phyloP scores from a whole-genome alignment of 2,329 filamentous ascomycete species.

The Aspergillus hiratsukae region DNA sequence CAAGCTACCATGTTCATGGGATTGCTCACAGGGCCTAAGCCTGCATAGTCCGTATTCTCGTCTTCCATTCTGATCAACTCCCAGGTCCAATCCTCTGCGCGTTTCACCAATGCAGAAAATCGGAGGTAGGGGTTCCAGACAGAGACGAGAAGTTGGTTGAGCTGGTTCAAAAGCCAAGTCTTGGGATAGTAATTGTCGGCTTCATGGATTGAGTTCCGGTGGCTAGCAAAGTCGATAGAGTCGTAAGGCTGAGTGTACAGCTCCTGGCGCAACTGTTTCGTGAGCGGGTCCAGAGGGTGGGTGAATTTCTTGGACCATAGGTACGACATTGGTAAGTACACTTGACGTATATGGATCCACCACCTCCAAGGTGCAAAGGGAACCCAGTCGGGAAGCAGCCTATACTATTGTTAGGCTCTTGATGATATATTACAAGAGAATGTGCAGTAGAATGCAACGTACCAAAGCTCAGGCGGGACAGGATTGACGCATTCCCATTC shows the following conservation, averaged over 20 bases:
- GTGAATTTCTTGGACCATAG: conserved; percentile 80
- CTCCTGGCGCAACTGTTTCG: conserved; percentile 70
- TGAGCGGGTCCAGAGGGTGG: conserved; percentile 70
- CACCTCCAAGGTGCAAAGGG: conserved; percentile 88
- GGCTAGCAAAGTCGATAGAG: conserved; percentile 68
- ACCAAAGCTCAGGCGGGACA: conserved; percentile 87
- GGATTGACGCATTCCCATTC: conserved; percentile 94
- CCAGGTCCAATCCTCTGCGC: conserved; percentile 76
- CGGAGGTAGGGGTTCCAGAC: conserved; percentile 78
- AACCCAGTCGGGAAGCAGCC: conserved; percentile 80
- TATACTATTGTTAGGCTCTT: conserved; percentile 19
- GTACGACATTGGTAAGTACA: conserved; percentile 91
- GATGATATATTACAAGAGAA: not conserved
- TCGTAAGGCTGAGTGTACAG: conserved; percentile 75
- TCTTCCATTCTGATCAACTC: conserved; percentile 87
- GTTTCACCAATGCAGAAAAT: conserved; percentile 58
- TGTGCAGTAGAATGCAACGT: conserved; percentile 18
- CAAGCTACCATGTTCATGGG: conserved; percentile 87
- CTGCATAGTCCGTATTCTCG: conserved; percentile 81
- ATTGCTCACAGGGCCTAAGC: conserved; percentile 82
- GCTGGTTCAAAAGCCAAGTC: conserved; percentile 70
- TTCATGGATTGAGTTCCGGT: conserved; percentile 77
- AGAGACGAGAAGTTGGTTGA: conserved; percentile 74
- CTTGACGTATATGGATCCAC: conserved; percentile 98
- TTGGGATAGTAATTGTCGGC: conserved; percentile 93